Conservation (phyloP, 805 yeast genomes). For the Candida hungchunana region DNA sequence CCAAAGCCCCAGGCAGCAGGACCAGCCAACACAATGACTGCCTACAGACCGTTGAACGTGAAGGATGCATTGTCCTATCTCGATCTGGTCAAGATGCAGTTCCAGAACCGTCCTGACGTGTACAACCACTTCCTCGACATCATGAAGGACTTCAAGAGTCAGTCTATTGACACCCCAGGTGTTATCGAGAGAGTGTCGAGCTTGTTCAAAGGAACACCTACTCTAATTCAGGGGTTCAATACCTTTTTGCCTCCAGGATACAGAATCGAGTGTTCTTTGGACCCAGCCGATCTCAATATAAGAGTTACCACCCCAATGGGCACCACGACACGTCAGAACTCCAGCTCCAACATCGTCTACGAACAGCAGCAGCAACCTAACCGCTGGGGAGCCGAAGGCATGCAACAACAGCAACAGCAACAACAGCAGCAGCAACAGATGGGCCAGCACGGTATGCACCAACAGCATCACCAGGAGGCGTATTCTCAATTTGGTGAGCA, state of each 20-base stretch:
- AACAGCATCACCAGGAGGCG: conserved; percentile 8
- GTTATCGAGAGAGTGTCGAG: conserved; percentile 94
- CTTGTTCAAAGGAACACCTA: conserved; percentile 88
- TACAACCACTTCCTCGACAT: conserved; percentile 94
- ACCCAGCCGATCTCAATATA: conserved; percentile 85
- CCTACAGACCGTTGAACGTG: conserved; percentile 82
- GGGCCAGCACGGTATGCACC: conserved; percentile 12
- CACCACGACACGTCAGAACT: conserved; percentile 44
- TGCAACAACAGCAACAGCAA: conserved; percentile 28
- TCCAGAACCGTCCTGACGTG: conserved; percentile 88
- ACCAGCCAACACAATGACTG: conserved; percentile 14
- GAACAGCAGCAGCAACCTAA: conserved; percentile 25
- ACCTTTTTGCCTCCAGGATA: conserved; percentile 97
- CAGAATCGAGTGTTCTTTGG: conserved; percentile 83
- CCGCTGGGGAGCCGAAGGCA: no score
- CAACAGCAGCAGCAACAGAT: conserved; percentile 27
- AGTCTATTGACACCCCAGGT: conserved; percentile 95
- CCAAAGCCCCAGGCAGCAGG: conserved; percentile 24
- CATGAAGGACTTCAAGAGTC: conserved; percentile 98
- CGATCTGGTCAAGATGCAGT: conserved; percentile 93
- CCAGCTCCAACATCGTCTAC: conserved; percentile 17
- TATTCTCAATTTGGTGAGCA: conserved; percentile 17
- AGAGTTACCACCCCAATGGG: conserved; percentile 96
- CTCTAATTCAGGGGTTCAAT: conserved; percentile 93
- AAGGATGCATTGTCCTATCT: conserved; percentile 93